phyloP scores from a whole-genome alignment of 179 eudicot genomes.

The Drosera spatulata region DNA sequence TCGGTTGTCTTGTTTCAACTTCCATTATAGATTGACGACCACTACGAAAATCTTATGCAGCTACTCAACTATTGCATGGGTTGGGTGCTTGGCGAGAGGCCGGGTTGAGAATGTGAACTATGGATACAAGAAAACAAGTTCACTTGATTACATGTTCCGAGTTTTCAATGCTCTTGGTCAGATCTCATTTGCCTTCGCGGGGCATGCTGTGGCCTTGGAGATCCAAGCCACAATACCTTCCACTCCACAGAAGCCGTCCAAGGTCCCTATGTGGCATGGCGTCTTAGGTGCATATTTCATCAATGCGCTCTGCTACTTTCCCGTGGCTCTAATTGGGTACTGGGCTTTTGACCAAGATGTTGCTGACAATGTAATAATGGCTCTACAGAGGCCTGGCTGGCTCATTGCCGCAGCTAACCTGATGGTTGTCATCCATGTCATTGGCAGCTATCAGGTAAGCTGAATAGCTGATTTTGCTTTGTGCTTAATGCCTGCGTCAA shows the following conservation, averaged over 20 bases:
- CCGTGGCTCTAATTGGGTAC: conserved; percentile 78
- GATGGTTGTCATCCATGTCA: conserved; percentile 93
- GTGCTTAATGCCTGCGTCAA: too few species aligned
- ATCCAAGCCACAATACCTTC: conserved; percentile 95
- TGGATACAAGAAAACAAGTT: conserved; percentile 54
- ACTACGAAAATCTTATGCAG: conserved; percentile 23
- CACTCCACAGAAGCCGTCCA: conserved; percentile 72
- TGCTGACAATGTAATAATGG: conserved; percentile 68
- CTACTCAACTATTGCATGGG: conserved; percentile 94
- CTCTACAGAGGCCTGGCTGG: conserved; percentile 63
- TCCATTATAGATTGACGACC: too few species aligned
- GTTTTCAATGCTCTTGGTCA: conserved; percentile 84
- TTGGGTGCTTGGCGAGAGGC: conserved; percentile 53
- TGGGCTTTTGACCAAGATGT: conserved; percentile 94
- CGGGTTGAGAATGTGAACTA: conserved; percentile 55
- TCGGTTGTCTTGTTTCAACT: too few species aligned
- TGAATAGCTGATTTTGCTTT: too few species aligned
- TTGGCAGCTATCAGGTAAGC: conserved; percentile 86
- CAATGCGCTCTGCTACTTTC: conserved; percentile 82
- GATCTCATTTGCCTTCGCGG: conserved; percentile 74
- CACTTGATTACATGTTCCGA: conserved; percentile 49
- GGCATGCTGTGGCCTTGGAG: conserved; percentile 79
- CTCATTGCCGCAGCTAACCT: conserved; percentile 92
- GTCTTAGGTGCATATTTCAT: conserved; percentile 74
- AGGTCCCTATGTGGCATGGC: conserved; percentile 79